Base-by-base conservation (phyloP, 495 filamentous ascomycete species). In the Rhizodiscina lignyota region DNA sequence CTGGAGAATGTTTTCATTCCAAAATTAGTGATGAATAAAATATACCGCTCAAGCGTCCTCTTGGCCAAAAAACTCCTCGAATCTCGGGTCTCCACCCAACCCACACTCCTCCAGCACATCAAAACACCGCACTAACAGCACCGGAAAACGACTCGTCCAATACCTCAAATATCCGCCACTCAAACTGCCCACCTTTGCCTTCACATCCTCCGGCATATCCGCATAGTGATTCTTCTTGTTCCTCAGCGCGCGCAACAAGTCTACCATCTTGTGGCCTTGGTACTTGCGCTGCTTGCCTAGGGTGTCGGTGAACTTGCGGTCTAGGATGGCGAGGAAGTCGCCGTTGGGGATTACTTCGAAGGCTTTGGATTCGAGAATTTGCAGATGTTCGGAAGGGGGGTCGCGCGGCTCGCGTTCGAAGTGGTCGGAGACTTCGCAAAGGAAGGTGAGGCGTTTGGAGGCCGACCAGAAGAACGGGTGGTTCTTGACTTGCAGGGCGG, bases 201-300 rank as follows among this genome's bases (percentile, higher is more conserved):
- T 52, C 21, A 61, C 56, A 24, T 43, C 46, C 18, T 52, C 50
- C 11, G 56, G 51, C 58, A 61, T 61, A 45, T 61, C 58, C 40
- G 53, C 56, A 30, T 59, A 61, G 46, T 61, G 58, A 26, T 59
- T 51, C 44, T 55, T 55, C 66, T 97, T 97, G 53, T 97, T 97
- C n/a, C 89, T 65, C 39, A 97, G 59, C 5, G 84, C 91, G 4
- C 89, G 72, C 17, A 96, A 56, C 16, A 97, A 61, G 60, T 97
- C 89, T 34, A 96, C 58, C 54, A 97, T 67, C 30, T 70, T 70
- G 0, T 66, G 65, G 0, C 84, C 85, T 2, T 78, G 86, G 54
- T 97, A 97, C 52, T 94, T 94, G 49, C 91, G 70, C 58, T 97
- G 91, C 58, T 89, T 94, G 38, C 84, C 84, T 6, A 96, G 58